Evolutionary conservation across 2,329 filamentous ascomycete genomes (phyloP), one percentile per base, ranked within the genome.

Genomic region (Aureobasidium namibiae): DNA sequence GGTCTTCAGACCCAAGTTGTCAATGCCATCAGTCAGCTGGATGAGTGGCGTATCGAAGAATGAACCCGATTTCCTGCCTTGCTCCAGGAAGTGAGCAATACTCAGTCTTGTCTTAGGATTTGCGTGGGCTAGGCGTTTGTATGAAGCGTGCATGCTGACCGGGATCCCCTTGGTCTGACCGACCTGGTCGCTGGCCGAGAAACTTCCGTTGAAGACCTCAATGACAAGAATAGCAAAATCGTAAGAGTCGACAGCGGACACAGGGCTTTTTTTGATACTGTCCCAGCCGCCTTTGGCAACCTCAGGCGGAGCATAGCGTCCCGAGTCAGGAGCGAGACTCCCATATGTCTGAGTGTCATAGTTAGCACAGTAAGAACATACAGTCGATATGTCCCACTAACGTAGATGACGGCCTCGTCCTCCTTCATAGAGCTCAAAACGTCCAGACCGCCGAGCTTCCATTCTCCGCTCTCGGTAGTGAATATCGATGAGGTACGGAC

Each of bases 31-130:
- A 0, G 92, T 94, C 65, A 99, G 77, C 64, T 92, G 90, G 66
- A 99, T 97, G 16, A 99, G 75, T 0, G 92, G 86, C 3, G 89
- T 96, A 67, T 96, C 89, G 65, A 99, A 97, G 73, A 97, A 99
- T 0, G 90, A 86, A 18, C 90, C 89, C 57, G 78, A 80, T 49
- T 92, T 84, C 66, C 82, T 86, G 11, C 94, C 94, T 70, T 96
- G 92, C 46, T 97, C 92, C 4, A 97, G 77, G 66, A 97, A 97
- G 66, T 91, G 86, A 9, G 84, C 84, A 16, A 95, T 83, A 62
- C 87, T 95, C 57, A 96, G 80, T 63, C 94, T 83, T 21, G 91
- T 81, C 72, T 96, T 99, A 0, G 94, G 92, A 66, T 92, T 96
- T 6, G 88, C 83, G 64, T 94, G 94, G 61, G 92, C 84, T 0